Conservation (phyloP, 2,329 filamentous ascomycete genomes). For the Aspergillus sp. region DNA sequence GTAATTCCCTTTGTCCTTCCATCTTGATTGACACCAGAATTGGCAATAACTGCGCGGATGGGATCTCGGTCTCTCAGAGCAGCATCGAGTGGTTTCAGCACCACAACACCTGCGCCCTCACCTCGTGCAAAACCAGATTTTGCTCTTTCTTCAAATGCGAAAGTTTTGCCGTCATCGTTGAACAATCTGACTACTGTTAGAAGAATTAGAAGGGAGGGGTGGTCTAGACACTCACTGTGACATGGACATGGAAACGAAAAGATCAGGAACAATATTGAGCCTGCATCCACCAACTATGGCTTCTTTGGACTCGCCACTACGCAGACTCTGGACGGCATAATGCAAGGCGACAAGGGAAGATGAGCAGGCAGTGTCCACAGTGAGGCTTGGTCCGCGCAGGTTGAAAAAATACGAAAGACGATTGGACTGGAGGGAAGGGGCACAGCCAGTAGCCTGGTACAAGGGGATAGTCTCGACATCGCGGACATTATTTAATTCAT, state of each 20-base stretch:
- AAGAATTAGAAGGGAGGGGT: background rate
- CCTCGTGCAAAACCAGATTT: slow-evolving; percentile 28
- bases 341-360: slow-evolving; percentile 22
- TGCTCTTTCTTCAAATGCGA: slow-evolving; percentile 21
- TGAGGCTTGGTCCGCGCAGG: slow-evolving; percentile 22
- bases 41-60: slow-evolving; percentile 31
- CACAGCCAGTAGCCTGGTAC: slow-evolving; percentile 18
- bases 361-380: slow-evolving; percentile 25
- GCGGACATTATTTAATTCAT: slow-evolving; percentile 16
- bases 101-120: slow-evolving; percentile 28
- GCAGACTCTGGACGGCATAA: slow-evolving; percentile 20
- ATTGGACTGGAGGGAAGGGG: slow-evolving; percentile 17
- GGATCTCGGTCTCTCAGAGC: slow-evolving; percentile 30
- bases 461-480: slow-evolving; percentile 17
- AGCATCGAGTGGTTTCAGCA: slow-evolving; percentile 29
- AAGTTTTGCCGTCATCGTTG: slow-evolving; percentile 20
- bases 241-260: slow-evolving; percentile 21
- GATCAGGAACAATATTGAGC: slow-evolving; percentile 21
- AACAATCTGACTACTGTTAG: slow-evolving; percentile 12
- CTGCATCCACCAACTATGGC: slow-evolving; percentile 21
- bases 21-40: slow-evolving; percentile 31
- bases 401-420: slow-evolving; percentile 26
- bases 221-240: slow-evolving; percentile 11
- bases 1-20: slow-evolving; percentile 35
- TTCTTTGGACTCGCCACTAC: slow-evolving; percentile 16